Percentiles rank a stretch among this genome's conserved stretches.
Conservation (phyloP, 768 basidiomycete genomes). For the Crassisporium funariophilum region DNA sequence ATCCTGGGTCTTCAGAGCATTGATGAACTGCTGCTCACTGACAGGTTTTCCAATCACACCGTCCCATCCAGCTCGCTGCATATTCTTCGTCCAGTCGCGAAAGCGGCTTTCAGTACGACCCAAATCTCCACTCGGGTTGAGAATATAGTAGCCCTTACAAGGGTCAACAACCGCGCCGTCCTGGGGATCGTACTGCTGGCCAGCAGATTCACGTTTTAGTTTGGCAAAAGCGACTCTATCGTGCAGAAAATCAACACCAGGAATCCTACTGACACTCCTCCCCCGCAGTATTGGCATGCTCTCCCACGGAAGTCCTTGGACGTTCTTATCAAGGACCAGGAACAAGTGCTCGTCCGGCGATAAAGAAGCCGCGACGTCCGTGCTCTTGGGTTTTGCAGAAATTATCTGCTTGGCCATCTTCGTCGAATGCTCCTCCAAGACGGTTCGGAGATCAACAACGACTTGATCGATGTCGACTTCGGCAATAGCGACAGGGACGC, state of each 20-base stretch:
- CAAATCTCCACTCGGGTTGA: constrained; percentile 94
- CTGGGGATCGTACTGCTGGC: constrained; percentile 21
- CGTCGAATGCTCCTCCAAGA: constrained; percentile 71
- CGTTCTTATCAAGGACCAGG: constrained; percentile 85
- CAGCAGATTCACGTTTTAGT: constrained; percentile 33
- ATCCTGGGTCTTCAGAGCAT: constrained; percentile 73
- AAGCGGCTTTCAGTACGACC: constrained; percentile 82
- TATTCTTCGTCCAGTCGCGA: constrained; percentile 71
- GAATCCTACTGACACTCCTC: constrained; percentile 89
- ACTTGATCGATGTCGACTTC: constrained; percentile 93
- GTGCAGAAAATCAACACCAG: constrained; percentile 83
- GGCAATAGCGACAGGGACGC: constrained; percentile 82
- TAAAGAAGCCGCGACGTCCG: neutral
- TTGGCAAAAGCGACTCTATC: constrained; percentile 75
- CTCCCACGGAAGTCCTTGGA: constrained; percentile 95
- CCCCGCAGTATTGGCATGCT: constrained; percentile 85
- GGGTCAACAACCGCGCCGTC: constrained; percentile 64
- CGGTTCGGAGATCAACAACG: constrained; percentile 78
- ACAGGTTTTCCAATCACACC: constrained; percentile 77
- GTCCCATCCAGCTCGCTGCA: constrained; percentile 79
- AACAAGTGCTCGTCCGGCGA: constrained; percentile 73
- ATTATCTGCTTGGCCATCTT: constrained; percentile 31
- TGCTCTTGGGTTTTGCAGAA: neutral
- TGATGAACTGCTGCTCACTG: constrained; percentile 80
- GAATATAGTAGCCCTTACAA: constrained; percentile 73